Evolutionary conservation across 208 protist genomes (phyloP).

Genomic region (Crithidia thermophila): DNA sequence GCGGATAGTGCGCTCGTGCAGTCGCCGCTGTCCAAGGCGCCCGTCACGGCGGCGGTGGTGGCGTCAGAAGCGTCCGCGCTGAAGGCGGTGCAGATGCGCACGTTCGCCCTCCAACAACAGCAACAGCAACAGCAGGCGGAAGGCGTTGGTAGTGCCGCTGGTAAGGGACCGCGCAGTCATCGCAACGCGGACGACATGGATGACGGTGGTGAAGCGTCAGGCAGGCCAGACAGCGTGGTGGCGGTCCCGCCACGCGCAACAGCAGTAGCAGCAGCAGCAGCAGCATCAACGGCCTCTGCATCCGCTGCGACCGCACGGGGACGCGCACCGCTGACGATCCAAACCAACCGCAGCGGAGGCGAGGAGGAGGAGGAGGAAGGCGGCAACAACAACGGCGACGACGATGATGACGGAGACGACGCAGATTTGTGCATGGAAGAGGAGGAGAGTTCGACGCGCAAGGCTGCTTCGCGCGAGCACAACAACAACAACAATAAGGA

Average conservation of each 20-base stretch:
- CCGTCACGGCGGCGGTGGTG: background rate
- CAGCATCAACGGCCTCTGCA: no score
- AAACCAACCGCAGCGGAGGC: background rate
- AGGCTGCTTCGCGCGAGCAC: no score
- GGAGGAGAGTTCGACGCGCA: no score
- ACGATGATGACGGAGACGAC: constrained; percentile 13
- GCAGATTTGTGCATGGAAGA: constrained; percentile 17
- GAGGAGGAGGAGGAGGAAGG: constrained; percentile 11
- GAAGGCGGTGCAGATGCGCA: background rate
- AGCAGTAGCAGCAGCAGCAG: no score
- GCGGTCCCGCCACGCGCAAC: no score
- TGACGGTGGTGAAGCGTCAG: constrained; percentile 12
- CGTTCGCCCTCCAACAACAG: no score
- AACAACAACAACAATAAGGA: background rate
- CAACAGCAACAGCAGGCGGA: no score
- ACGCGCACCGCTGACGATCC: background rate
- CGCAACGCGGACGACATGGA: background rate
- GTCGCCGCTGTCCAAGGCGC: no score
- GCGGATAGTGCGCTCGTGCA: no score
- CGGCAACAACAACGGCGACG: background rate
- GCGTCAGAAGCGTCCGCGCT: background rate
- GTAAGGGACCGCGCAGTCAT: background rate
- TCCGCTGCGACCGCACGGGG: no score
- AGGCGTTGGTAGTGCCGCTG: background rate
- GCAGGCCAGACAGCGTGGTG: no score